Evolutionary conservation across 768 basidiomycete species (phyloP).

Genomic region (Amanita pallidorosea): DNA sequence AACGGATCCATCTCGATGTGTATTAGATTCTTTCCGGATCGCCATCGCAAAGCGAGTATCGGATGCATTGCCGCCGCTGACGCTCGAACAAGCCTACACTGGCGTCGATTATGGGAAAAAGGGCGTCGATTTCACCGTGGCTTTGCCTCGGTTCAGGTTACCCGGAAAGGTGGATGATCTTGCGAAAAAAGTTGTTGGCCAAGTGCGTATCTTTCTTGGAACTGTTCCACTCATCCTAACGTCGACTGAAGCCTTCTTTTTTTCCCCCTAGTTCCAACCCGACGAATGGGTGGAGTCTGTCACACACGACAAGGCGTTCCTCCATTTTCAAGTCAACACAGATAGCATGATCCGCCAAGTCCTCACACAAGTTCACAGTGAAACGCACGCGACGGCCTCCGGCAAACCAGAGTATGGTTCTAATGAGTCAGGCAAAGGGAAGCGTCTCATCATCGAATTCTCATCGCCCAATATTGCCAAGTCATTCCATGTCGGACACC

Average conservation of each 20-base stretch:
- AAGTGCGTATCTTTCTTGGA: constrained; percentile 28
- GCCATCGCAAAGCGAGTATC: constrained; percentile 67
- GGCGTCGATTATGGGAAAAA: constrained; percentile 91
- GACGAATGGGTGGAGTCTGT: constrained; percentile 70
- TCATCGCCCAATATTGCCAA: constrained; percentile 98
- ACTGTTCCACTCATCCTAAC: neutral
- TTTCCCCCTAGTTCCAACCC: constrained; percentile 58
- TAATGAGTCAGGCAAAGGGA: constrained; percentile 67
- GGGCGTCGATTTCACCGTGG: constrained; percentile 87
- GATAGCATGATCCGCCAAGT: constrained; percentile 52
- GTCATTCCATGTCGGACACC: constrained; percentile 94
- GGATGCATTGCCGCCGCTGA: constrained; percentile 49
- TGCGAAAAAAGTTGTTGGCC: constrained; percentile 60
- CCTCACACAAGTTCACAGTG: constrained; percentile 63
- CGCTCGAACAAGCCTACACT: constrained; percentile 67
- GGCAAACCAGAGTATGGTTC: constrained; percentile 70
- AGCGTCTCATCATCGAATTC: constrained; percentile 83
- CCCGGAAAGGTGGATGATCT: constrained; percentile 75
- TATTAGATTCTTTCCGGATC: constrained; percentile 72
- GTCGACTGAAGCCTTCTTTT: neutral
- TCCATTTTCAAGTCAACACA: constrained; percentile 70
- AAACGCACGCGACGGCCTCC: constrained; percentile 52
- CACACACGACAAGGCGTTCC: constrained; percentile 65
- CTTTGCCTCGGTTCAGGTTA: constrained; percentile 83
- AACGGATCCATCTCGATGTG: constrained; percentile 53